These are phyloP conservation scores for Cyclostephanos invisitatus DNA, from an alignment of 108 stramenopile genomes.

Conservation along the genomic window DNA sequence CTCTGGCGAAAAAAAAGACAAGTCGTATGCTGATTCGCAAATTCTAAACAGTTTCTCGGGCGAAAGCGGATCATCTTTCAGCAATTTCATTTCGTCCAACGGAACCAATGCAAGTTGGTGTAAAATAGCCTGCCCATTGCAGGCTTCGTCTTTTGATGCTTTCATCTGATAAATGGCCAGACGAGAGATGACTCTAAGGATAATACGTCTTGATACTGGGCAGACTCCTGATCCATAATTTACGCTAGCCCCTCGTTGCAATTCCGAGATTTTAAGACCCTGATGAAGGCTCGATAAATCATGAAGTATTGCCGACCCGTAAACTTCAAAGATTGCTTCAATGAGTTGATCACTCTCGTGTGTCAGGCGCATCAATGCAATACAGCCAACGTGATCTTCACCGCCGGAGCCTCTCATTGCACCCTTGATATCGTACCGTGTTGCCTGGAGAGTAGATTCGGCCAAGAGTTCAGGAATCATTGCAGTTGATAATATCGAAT, in stretches of 20 bases:
- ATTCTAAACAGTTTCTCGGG: slow-evolving; percentile 48
- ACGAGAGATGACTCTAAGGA: slow-evolving; percentile 60
- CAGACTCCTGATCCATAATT: slow-evolving; percentile 44
- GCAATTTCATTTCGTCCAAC: slow-evolving; percentile 20
- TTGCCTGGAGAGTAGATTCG: slow-evolving; percentile 57
- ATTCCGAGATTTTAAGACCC: slow-evolving; percentile 61
- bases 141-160: not conserved
- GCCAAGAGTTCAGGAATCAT: slow-evolving; percentile 73
- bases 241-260: slow-evolving; percentile 54
- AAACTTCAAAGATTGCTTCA: slow-evolving; percentile 31
- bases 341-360: slow-evolving; percentile 58
- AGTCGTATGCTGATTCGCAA: slow-evolving; percentile 64
- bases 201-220: slow-evolving; percentile 73
- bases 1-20: slow-evolving; percentile 62
- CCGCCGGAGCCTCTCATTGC: slow-evolving; percentile 85
- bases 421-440: slow-evolving; percentile 79
- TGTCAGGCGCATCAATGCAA: slow-evolving; percentile 68
- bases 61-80: slow-evolving; percentile 23
- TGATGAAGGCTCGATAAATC: slow-evolving; percentile 60
- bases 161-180: slow-evolving; percentile 44
- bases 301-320: slow-evolving; percentile 33
- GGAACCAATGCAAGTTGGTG: slow-evolving; percentile 27
- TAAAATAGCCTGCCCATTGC: slow-evolving; percentile 19
- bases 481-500: slow-evolving; percentile 50
- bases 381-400: slow-evolving; percentile 74